Evolutionary conservation across 1,139 yeast species (phyloP).

Genomic region (Geotrichum candidum): DNA sequence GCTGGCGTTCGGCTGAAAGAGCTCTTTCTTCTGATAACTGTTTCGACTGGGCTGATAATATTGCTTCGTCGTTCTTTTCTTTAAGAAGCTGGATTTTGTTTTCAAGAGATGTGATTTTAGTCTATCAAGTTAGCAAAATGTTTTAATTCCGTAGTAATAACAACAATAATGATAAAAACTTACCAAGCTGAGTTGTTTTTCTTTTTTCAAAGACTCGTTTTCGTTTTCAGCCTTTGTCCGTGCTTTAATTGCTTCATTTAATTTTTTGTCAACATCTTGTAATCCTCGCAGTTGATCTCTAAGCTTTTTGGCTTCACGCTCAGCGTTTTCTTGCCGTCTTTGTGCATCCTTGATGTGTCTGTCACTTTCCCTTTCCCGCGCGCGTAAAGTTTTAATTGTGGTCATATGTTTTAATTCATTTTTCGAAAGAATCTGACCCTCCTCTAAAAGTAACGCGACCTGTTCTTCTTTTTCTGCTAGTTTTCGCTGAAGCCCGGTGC

Average conservation of each 20-base stretch:
- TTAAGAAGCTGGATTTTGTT: conserved; percentile 23
- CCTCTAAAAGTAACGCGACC: conserved; percentile 58
- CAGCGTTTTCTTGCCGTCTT: conserved; percentile 23
- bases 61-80: conserved; percentile 25
- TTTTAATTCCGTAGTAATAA: background rate
- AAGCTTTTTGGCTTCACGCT: conserved; percentile 21
- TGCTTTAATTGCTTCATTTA: conserved; percentile 20
- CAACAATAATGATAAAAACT: background rate
- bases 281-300: conserved; percentile 21
- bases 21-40: conserved; percentile 22
- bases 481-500: conserved; percentile 25
- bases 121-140: conserved; percentile 5
- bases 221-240: conserved; percentile 24
- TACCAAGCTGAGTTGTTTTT: conserved; percentile 14
- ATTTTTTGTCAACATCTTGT: conserved; percentile 22
- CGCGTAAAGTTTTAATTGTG: conserved; percentile 56
- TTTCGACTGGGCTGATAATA: conserved; percentile 23
- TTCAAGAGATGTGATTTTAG: conserved; percentile 21
- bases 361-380: conserved; percentile 39
- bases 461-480: conserved; percentile 48
- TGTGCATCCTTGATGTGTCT: conserved; percentile 23
- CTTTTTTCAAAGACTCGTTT: conserved; percentile 22
- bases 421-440: conserved; percentile 71
- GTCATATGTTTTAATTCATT: conserved; percentile 68
- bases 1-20: conserved; percentile 17